phyloP scores from a whole-genome alignment of 352 stramenopile species.

The Globisporangium acanthophoron region DNA sequence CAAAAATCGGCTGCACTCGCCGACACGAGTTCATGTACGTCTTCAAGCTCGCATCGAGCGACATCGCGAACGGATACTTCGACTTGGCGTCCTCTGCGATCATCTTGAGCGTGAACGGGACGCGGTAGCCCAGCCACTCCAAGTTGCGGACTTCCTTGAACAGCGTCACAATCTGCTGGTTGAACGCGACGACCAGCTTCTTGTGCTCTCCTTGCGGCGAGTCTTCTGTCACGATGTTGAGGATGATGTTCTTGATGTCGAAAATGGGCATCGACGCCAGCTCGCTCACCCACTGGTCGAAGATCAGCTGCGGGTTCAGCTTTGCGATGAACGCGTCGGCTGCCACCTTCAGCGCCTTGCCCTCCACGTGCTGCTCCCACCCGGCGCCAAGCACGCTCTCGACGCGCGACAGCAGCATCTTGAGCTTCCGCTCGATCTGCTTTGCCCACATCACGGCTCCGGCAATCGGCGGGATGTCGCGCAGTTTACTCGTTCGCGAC shows the following conservation, averaged over 20 bases:
- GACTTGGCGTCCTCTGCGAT: constrained; percentile 96
- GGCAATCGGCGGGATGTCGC: constrained; percentile 96
- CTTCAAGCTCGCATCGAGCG: constrained; percentile 94
- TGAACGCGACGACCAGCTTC: constrained; percentile 91
- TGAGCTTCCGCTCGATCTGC: constrained; percentile 99
- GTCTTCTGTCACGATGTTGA: constrained; percentile 86
- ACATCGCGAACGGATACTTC: constrained; percentile 97
- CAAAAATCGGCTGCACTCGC: constrained; percentile 82
- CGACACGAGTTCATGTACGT: constrained; percentile 87
- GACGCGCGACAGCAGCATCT: constrained; percentile 94
- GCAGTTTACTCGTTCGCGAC: constrained; percentile 90
- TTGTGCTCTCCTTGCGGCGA: constrained; percentile 62
- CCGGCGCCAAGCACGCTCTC: constrained; percentile 95
- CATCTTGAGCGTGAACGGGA: constrained; percentile 94
- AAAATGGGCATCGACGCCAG: constrained; percentile 89
- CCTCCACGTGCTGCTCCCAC: constrained; percentile 97
- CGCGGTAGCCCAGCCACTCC: constrained; percentile 96
- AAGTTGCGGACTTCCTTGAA: constrained; percentile 99
- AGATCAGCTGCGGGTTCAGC: constrained; percentile 90
- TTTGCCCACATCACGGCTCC: constrained; percentile 99
- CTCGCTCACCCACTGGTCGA: constrained; percentile 93
- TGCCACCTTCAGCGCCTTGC: constrained; percentile 92
- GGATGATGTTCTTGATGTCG: constrained; percentile 89
- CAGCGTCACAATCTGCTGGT: constrained; percentile 96
- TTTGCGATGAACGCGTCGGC: constrained; percentile 85